Evolutionary conservation across 192 early-diverging fungal genomes (phyloP), one percentile per base, ranked within the genome.

Genomic region (Backusella parvicylindrica): DNA sequence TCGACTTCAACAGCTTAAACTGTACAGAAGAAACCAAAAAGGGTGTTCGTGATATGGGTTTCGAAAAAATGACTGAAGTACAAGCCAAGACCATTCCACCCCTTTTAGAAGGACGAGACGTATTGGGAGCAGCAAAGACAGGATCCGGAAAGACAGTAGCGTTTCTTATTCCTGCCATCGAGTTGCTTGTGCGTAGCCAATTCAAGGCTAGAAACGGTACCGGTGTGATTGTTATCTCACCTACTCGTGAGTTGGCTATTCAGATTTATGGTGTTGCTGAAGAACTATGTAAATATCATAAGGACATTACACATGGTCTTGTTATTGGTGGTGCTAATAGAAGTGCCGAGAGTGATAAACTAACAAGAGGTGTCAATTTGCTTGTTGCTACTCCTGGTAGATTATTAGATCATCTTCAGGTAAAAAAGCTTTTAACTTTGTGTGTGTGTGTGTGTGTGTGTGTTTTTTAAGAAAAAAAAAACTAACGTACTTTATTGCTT

Each of bases 201-300:
- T 99, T 99, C 81, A 99, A 99, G 88, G 93, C 98, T 35, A 91
- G 97, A 76, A 99, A 97, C 74, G 96, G 92, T 75, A 98, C 98
- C 0, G 97, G 97, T 65, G 91, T 94, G 8, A 84, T 99, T 63
- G 90, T 99, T 70, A 96, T 99, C 64, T 95, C 98, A 7, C 98
- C 98, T 36, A 99, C 98, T 60, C 92, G 98, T 76, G 98, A 99
- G 85, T 89, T 99, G 72, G 98, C 98, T 32, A 87, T 99, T 71
- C 98, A 99, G 83, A 98, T 99, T 77, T 96, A 97, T 87, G 97
- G 98, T 13, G 98, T 99, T 26, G 96, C 95, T 26, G 96, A 97
- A 71, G 96, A 99, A 41, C 87, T 99, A 66, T 81, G 96, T 76
- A 93, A 94, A 82, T 92, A 93, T 86, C 98, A 99, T 80, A 60